Evolutionary conservation across 2,329 filamentous ascomycete genomes (phyloP), one percentile per base, ranked within the genome.

Genomic region (Teratosphaeria viscida): DNA sequence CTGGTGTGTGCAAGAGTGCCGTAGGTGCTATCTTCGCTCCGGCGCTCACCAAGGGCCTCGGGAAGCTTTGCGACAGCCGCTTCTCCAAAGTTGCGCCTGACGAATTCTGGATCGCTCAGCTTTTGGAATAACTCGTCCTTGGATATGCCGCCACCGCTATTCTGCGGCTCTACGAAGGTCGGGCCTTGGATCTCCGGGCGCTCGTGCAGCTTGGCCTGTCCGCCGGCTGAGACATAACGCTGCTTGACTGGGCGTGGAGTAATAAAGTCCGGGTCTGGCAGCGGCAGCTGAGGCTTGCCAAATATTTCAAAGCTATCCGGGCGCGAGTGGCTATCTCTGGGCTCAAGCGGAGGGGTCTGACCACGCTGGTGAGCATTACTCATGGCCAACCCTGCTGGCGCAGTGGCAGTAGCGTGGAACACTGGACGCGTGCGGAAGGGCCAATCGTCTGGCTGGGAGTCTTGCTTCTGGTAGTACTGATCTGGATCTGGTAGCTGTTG

Each of bases 161-260:
- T 23, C n/a, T 34, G 34, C 14, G 54, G 32, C n/a, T 19, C 35
- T 19, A 29, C 14, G 29, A 61, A 55, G 7, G 55, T 49, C 23
- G 62, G 64, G 8, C 59, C 60, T 11, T 49, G 19, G 54, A 70
- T 66, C 58, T 65, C 65, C 23, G 47, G n/a, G 29, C 68, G 67
- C 29, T 69, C 64, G 39, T 59, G 19, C 10, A 70, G 59, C 26
- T 61, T 64, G 19, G 62, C 60, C 52, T 55, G 59, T 32, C 68
- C 68, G 52, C 68, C 68, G 11, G 68, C 68, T 2, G 66, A 63
- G 52, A 70, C 65, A 55, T 68, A 70, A 43, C 68, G 67, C 58
- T 69, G 68, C 52, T 60, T 63, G 16, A 52, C 60, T 11, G 63
- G 64, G 11, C 60, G 61, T 5, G 65, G 63, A 26, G 59, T 34